These are phyloP conservation scores for Pulveroboletus sp. DNA, from an alignment of 768 basidiomycete species.

Conservation along the genomic window DNA sequence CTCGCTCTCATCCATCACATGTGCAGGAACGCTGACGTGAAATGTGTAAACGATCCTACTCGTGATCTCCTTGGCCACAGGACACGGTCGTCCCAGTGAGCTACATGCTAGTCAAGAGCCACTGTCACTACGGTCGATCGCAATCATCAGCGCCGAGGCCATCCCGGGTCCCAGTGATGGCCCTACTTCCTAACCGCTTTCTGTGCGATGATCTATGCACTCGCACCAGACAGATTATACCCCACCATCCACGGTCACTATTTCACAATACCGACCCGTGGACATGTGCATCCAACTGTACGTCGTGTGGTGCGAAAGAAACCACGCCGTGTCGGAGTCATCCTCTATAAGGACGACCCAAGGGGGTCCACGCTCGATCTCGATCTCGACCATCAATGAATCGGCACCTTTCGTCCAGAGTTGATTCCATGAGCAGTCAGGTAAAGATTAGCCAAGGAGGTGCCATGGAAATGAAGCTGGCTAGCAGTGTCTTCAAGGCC, in stretches of 20 bases:
- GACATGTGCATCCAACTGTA: slow-evolving; percentile 44
- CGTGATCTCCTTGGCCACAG: too few relatives aligned
- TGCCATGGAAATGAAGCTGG: slow-evolving; percentile 40
- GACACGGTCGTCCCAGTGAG: too few relatives aligned
- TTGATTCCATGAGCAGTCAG: slow-evolving; percentile 18
- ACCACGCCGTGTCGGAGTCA: slow-evolving; percentile 53
- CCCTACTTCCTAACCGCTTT: too few relatives aligned
- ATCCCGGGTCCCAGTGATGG: too few relatives aligned
- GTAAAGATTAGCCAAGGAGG: slow-evolving; percentile 16
- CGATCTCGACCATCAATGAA: slow-evolving; percentile 42
- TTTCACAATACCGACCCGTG: background rate
- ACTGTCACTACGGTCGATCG: too few relatives aligned
- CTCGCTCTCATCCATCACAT: background rate
- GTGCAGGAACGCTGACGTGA: slow-evolving; percentile 8
- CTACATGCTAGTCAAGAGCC: too few relatives aligned
- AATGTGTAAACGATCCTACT: background rate
- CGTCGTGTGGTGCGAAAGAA: slow-evolving; percentile 46
- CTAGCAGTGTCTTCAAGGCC: slow-evolving; percentile 41
- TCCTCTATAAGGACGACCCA: slow-evolving; percentile 34
- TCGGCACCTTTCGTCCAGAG: slow-evolving; percentile 40
- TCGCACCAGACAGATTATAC: too few relatives aligned
- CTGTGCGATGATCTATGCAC: too few relatives aligned
- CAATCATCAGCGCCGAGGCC: too few relatives aligned
- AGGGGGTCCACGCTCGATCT: slow-evolving; percentile 48
- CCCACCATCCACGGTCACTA: too few relatives aligned